Base-by-base conservation (phyloP, 2,329 filamentous ascomycete species). In the Fusarium denticulatum region DNA sequence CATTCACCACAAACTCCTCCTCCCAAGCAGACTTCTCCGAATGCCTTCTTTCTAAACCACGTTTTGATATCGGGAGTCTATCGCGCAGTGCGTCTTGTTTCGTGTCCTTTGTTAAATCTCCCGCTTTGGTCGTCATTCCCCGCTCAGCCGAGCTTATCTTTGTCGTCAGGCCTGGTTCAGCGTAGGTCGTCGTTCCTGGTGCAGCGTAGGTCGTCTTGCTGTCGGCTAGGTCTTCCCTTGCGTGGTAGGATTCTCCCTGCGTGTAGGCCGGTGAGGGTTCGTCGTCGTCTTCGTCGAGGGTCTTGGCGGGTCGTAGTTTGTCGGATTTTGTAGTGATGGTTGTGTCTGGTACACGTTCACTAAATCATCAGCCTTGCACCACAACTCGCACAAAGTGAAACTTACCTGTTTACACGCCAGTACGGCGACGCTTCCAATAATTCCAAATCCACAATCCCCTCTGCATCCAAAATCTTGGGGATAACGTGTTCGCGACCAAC, bases 381-480 rank as follows among this genome's bases (percentile, higher is more conserved):
- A 12, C 7, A 24, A 4, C 2, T 7, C 4, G 22, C 16, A 22
- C 1, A 2, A 3, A 8, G 18, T 14, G 16, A 15, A 30, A 15
- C 71, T 60, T n/a, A 73, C 71, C 71, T 71, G 20, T 73, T 74
- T 37, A 73, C 37, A 24, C 67, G 66, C 71, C 71, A 73, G 15
- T 73, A 73, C 3, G 71, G 71, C 28, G 71, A 74, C 7, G 64
- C 60, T 12, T 72, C 52, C 16, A 74, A 34, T 18, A 63, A 20
- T 32, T 74, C 72, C 22, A 74, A 28, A 28, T 74, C 72, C 14
- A 74, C 71, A 11, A 74, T 72, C 1, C 72, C 72, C 40, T 74
- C 71, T 0, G 63, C 71, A 26, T 73, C 71, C 28, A 73, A 40
- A 43, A 73, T 73, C 49, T 49, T 69, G 2, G 71, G 52, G 3